Evolutionary conservation across 345 rosid species (phyloP), one percentile per base, ranked within the genome.

Genomic region (Lepidium aucheri): DNA sequence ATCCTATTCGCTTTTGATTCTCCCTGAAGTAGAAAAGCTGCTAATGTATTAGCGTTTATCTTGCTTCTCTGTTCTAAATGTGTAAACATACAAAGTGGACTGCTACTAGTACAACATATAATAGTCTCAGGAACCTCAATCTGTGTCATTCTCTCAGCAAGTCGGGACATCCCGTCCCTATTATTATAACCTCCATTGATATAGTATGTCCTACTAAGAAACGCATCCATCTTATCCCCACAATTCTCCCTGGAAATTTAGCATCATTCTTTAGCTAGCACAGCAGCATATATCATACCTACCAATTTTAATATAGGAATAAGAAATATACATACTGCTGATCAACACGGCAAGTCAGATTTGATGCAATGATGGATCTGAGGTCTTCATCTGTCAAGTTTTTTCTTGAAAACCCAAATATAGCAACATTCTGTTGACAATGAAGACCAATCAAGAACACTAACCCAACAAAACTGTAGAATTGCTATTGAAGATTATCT

Each of bases 361-460:
- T 87, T 32, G 88, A 82, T 16, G 91, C 87, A 60, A 84, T 84
- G 61, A 82, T 78, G 62, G 79, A 75, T 79, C 96, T 83, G 65
- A 87, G 74, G 55, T 87, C 91, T 73, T 82, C 85, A 68, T 85
- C 86, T 1, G 85, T 85, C 55, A 78, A 56, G 68, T 87, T 42
- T 77, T 87, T 87, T 78, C 96, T 87, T 10, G 94, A 87, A 77
- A 81, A 82, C 67, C 94, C 94, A 55, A 87, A 76, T 53, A 87
- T 82, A 54, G 78, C 85, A 14, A 77, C 82, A 72, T 87, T 76
- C 94, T 89, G 80, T 65, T 65, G 78, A 22, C 66, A 71, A 46
- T 28, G n/a, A 36, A 46, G 18, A 45, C 69, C 51, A 54, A 46
- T 55, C 35, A 74, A 46, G 20, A 74, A 32, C 18, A 66, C n/a